Base-by-base conservation (phyloP, 768 basidiomycete species). In the Trametes cubensis region DNA sequence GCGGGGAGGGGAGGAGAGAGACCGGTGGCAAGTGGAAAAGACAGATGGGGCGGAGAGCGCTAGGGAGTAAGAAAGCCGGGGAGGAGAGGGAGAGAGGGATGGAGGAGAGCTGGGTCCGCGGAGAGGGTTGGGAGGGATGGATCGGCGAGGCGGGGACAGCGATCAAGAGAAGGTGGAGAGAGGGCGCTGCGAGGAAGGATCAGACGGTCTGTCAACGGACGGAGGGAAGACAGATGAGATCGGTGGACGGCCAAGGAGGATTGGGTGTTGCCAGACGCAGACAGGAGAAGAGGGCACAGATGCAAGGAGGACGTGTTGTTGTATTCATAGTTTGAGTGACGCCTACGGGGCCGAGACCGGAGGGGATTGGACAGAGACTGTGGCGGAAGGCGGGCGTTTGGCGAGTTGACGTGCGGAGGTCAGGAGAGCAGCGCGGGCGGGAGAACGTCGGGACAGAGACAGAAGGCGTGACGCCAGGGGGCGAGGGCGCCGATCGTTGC, bases 351-450 rank as follows among this genome's bases (percentile, higher is more conserved):
- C 46, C 23, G 46, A 47, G 46, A 47, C 23, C 20, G n/a, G 13
- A 18, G 23, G 13, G 28, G 30, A n/a, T 14, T 11, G 28, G 4
- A 8, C 28, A 38, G 50, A 38, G 28, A 51, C 18, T 30, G 30
- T 8, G 25, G 50, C 28, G 50, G 50, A 51, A 30, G 18, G 48
- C 25, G 25, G 48, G 30, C 34, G 1, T 14, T 34, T 34, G 34
- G 28, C 4, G 30, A 11, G 34, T 30, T 30, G 28, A 30, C 18
- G 20, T n/a, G 39, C 10, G 39, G 52, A 34, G 54, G 42, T 45
- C 41, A 45, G 42, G 25, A 41, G 54, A 45, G 42, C 54, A 44
- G 44, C 15, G 42, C 54, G 34, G 55, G 55, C 50, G 44, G 51
- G 38, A 40, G 50, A 55, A 46, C 49, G 58, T 60, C 60, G 52